Conservation (phyloP, 2,329 filamentous ascomycete genomes). For the Pestalotiopsis sp. region DNA sequence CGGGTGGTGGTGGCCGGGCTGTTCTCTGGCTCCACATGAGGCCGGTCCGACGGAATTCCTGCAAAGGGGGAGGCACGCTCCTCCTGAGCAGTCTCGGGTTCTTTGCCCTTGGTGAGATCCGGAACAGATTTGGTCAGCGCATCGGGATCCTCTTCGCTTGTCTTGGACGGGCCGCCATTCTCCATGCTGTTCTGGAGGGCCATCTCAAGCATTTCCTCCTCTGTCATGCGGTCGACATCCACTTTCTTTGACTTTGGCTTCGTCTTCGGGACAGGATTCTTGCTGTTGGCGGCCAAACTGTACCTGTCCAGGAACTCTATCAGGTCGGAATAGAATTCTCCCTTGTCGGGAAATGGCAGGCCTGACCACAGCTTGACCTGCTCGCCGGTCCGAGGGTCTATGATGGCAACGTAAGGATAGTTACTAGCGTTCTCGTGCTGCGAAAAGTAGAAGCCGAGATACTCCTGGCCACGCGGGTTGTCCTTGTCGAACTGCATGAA, state of each 20-base stretch:
- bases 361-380: constrained; percentile 97
- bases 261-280: constrained; percentile 86
- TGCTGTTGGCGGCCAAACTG: constrained; percentile 82
- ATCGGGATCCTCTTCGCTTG: constrained; percentile 79
- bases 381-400: constrained; percentile 94
- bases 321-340: constrained; percentile 87
- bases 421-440: constrained; percentile 81
- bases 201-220: constrained; percentile 96
- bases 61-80: constrained; percentile 55
- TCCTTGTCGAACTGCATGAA: constrained; percentile 94
- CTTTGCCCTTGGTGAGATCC: constrained; percentile 56
- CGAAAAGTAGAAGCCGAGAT: constrained; percentile 87
- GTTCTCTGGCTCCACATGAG: constrained; percentile 77
- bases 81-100: constrained; percentile 32
- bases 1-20: constrained; percentile 76
- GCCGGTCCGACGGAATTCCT: constrained; percentile 69
- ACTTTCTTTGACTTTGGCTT: constrained; percentile 72
- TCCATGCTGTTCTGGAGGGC: constrained; percentile 87
- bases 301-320: constrained; percentile 98
- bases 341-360: constrained; percentile 71
- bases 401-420: constrained; percentile 93
- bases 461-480: constrained; percentile 76
- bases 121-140: constrained; percentile 73
- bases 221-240: constrained; percentile 87
- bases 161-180: constrained; percentile 41